Evolutionary conservation across 352 stramenopile species (phyloP), one percentile per base, ranked within the genome.

Genomic region (Phytopythium cucurbitacearum): DNA sequence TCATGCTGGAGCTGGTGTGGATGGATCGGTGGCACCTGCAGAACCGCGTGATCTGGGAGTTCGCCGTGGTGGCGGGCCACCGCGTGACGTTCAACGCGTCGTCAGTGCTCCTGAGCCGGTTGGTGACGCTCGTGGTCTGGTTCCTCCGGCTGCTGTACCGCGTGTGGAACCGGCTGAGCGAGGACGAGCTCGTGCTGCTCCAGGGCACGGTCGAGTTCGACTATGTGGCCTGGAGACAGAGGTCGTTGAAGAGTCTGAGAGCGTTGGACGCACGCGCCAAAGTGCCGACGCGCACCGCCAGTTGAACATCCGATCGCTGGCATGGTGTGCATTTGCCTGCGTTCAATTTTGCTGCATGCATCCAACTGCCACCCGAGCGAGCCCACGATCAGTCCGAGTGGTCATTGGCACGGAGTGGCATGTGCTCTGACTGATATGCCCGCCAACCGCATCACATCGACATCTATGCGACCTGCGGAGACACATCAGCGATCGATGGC

Each of bases 151-250:
- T 51, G 11, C 15, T 40, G 12, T 40, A 40, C n/a, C 45, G 45
- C 32, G 34, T 51, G 7, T 15, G 13, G 21, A 32, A 32, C 4
- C 12, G 45, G 11, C 13, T 5, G 3, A 43, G 35, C 46, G 46
- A 51, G 5, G 33, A 48, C 40, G 50, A 56, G 16, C 40, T 56
- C 3, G 32, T 56, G 32, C 40, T 56, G 32, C 32, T 56, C 7
- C 50, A 56, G 28, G 50, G 50, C 3, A 13, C 12, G n/a, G 50
- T 47, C 11, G 33, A 56, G 40, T 56, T 39, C 37, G 50, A 56
- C 34, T 43, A 44, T 36, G 13, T 33, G 3, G 15, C 34, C 13
- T 52, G 47, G 36, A 4, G 5, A 21, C 9, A 49, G 28, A 10
- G 43, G 10, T 3, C 9, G 28, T 5, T 38, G 21, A 5, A 28